A percentile compares a stretch with the other conserved stretches of the same genome.
Evolutionary conservation across 2,329 filamentous ascomycete genomes (phyloP).

Genomic region (Cadophora malorum): DNA sequence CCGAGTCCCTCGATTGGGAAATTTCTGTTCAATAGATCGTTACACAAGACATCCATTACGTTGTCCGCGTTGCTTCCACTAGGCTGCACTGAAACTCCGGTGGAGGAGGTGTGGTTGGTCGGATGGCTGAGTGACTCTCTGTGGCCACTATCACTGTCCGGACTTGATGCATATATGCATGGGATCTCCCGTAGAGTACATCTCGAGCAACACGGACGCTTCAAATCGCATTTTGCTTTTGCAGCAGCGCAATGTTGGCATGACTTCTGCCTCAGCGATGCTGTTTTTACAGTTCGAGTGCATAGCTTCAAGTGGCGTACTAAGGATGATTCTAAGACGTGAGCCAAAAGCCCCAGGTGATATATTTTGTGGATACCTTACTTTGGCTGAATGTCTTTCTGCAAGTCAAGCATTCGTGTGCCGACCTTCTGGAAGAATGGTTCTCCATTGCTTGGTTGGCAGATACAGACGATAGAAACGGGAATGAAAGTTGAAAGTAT

Average conservation of each 20-base stretch:
- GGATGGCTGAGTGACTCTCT: conserved; percentile 1
- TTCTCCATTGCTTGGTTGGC: conserved; percentile 9
- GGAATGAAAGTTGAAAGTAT: conserved; percentile 9
- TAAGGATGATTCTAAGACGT: conserved; percentile 27
- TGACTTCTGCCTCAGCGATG: conserved; percentile 38
- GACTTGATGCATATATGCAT: conserved; percentile 35
- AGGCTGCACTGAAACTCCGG: neutral
- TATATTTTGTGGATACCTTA: neutral
- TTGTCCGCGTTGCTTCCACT: neutral
- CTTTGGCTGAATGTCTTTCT: conserved; percentile 29
- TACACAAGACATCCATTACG: neutral
- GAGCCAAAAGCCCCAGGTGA: neutral
- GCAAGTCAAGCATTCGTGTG: conserved; percentile 22
- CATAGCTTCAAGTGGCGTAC: conserved; percentile 29
- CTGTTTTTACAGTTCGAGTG: conserved; percentile 18
- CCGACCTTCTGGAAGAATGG: neutral
- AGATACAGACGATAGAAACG: neutral
- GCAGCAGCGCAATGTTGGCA: conserved; percentile 41
- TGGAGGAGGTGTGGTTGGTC: conserved; percentile 5
- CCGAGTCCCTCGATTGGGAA: neutral
- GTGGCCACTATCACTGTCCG: conserved; percentile 3
- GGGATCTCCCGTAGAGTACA: conserved; percentile 34
- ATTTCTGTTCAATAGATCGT: neutral
- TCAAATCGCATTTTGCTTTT: conserved; percentile 43
- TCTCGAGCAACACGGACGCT: conserved; percentile 39